Evolutionary conservation across 2,329 filamentous ascomycete genomes (phyloP).

Genomic region (Alternaria metachromatica): DNA sequence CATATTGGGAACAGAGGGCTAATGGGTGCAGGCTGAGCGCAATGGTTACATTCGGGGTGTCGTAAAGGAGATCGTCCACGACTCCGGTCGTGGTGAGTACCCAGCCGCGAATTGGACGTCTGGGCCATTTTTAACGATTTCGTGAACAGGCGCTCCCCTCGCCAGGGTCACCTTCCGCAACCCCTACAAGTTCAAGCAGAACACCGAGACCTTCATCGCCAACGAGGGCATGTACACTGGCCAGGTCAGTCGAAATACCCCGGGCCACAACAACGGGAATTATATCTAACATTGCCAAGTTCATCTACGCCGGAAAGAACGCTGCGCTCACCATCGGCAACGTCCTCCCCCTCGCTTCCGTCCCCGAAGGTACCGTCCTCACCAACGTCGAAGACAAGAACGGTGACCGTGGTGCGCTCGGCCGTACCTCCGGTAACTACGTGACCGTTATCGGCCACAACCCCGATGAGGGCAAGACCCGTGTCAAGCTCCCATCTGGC

Average conservation of each 20-base stretch:
- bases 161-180: conserved; percentile 97
- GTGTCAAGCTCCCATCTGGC: conserved; percentile 98
- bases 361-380: conserved; percentile 99
- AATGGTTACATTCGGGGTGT: conserved; percentile 98
- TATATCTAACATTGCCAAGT: conserved; percentile 52
- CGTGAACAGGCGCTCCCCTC: conserved; percentile 69
- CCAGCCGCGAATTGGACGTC: conserved; percentile 6
- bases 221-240: conserved; percentile 99
- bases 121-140: conserved; percentile 28
- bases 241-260: conserved; percentile 61
- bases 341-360: conserved; percentile 89
- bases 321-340: conserved; percentile 96
- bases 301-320: conserved; percentile 99
- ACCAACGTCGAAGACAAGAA: conserved; percentile 99
- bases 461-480: conserved; percentile 88
- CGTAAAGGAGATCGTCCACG: conserved; percentile 99
- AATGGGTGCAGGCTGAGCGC: conserved; percentile 69
- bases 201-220: conserved; percentile 99
- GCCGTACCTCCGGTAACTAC: conserved; percentile 99
- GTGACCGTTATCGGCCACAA: conserved; percentile 69
- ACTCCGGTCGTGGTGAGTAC: conserved; percentile 86
- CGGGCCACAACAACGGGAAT: not conserved
- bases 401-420: conserved; percentile 94
- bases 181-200: conserved; percentile 97
- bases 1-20: conserved; percentile 43